Evolutionary conservation across 768 basidiomycete genomes (phyloP).

Genomic region (Suillus lakei): DNA sequence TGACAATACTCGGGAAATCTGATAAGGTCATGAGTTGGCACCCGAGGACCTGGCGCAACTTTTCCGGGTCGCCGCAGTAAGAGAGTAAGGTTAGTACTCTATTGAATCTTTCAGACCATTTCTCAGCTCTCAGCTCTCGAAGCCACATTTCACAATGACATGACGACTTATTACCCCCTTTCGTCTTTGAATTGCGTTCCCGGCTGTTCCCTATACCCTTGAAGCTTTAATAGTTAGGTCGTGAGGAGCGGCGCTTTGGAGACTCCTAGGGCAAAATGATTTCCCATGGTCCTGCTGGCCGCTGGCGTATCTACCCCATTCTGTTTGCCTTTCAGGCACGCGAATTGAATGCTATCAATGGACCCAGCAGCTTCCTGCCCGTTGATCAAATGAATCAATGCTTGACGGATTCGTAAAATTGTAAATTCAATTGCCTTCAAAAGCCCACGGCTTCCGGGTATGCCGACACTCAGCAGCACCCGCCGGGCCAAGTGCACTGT

Average conservation of each 20-base stretch:
- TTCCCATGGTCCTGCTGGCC: neutral
- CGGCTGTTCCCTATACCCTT: neutral
- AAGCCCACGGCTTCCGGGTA: neutral
- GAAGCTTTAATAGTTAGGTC: neutral
- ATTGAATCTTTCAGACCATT: neutral
- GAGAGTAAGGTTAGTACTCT: neutral
- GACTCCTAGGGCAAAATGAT: neutral
- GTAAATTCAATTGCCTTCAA: neutral
- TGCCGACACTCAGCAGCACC: neutral
- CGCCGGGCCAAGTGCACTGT: no score
- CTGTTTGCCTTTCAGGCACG: neutral
- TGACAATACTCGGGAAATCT: neutral
- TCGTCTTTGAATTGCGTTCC: neutral
- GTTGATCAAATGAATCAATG: neutral
- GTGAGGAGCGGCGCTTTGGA: neutral
- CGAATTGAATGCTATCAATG: neutral
- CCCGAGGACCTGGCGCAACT: neutral
- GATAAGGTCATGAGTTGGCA: neutral
- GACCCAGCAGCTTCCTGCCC: neutral
- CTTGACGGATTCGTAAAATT: no score
- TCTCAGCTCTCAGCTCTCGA: neutral
- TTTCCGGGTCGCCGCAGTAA: neutral
- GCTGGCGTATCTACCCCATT: no score
- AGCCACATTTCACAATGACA: slow-evolving; percentile 1
- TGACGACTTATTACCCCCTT: neutral